Evolutionary conservation across 352 stramenopile genomes (phyloP), one percentile per base, ranked within the genome.

Genomic region (Blastocystis sp.): DNA sequence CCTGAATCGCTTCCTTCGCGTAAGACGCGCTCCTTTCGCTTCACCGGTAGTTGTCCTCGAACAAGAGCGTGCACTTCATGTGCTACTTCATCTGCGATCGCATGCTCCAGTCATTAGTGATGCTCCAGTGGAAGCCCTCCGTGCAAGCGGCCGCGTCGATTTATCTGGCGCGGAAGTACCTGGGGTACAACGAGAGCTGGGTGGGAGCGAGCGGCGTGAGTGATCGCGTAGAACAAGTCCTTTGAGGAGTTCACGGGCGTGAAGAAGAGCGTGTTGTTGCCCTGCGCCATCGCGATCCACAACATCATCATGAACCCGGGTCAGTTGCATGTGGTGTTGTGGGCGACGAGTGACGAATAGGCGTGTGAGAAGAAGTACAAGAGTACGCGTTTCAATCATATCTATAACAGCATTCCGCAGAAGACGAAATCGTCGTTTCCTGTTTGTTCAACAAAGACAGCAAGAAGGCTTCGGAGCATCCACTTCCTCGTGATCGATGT

Each of bases 101-200:
- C 37, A 98, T 95, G 62, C 93, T 99, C 62, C 96, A 99, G 93
- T 97, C 98, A 92, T 98, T 98, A 93, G 96, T 96, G 88, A 92
- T 99, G 92, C 94, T 99, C 65, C 95, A 98, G 85, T 98, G 98
- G 92, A 90, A 97, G 63, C 98, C 98, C 0, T 99, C 97, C 51
- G 95, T 96, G 66, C 94, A 99, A 74, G 97, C 97, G 2, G 96
- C 97, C 35, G 95, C 96, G 3, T 96, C 97, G 41, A 96, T 99
- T 29, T 97, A 98, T 90, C 95, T 99, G 90, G 97, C 98, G 10
- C 93, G 95, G 71, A 93, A 92, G 89, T 93, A 91, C 67, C 61
- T 91, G 2, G 74, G 74, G 37, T 85, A 85, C 37, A 62, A 62
- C 29, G 74, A 85, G n/a, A 85, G 74, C 50, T 85, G 74, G 74